Percentiles rank a stretch among this genome's conserved stretches.
Evolutionary conservation across 768 basidiomycete genomes (phyloP).

Genomic region (Tephrocybe sp.): DNA sequence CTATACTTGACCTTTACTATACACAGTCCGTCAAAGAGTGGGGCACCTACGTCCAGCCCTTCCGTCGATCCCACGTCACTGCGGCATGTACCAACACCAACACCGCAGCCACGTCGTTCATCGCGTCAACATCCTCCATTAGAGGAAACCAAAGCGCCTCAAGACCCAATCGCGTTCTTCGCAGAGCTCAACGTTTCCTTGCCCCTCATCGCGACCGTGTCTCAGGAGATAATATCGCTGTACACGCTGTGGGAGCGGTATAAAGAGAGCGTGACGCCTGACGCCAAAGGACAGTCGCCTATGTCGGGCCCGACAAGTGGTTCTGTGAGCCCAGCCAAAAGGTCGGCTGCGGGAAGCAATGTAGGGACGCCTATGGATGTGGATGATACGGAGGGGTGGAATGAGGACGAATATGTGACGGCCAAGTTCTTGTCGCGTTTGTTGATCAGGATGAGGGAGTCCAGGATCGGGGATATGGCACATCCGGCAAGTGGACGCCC

Average conservation of each 20-base stretch:
- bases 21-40: conserved; percentile 53
- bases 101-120: conserved; percentile 52
- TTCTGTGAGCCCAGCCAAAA: conserved; percentile 25
- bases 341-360: conserved; percentile 24
- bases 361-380: conserved; percentile 30
- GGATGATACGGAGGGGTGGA: conserved; percentile 18
- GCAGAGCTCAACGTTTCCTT: conserved; percentile 85
- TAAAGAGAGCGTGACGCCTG: conserved; percentile 57
- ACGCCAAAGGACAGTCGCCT: conserved; percentile 27
- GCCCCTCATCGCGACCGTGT: conserved; percentile 76
- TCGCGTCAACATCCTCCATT: conserved; percentile 39
- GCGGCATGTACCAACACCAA: conserved; percentile 9
- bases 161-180: conserved; percentile 81
- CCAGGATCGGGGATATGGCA: conserved; percentile 54
- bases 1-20: conserved; percentile 87
- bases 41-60: conserved; percentile 18
- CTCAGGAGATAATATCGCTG: conserved; percentile 87
- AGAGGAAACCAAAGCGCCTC: conserved; percentile 33
- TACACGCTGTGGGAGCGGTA: conserved; percentile 90
- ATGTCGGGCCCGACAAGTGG: conserved; percentile 20
- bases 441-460: conserved; percentile 68
- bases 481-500: conserved; percentile 49
- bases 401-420: conserved; percentile 46
- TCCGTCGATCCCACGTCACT: not conserved
- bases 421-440: conserved; percentile 55